phyloP scores from a whole-genome alignment of 257 asterid genomes.

The Fraxinus pennsylvanica region DNA sequence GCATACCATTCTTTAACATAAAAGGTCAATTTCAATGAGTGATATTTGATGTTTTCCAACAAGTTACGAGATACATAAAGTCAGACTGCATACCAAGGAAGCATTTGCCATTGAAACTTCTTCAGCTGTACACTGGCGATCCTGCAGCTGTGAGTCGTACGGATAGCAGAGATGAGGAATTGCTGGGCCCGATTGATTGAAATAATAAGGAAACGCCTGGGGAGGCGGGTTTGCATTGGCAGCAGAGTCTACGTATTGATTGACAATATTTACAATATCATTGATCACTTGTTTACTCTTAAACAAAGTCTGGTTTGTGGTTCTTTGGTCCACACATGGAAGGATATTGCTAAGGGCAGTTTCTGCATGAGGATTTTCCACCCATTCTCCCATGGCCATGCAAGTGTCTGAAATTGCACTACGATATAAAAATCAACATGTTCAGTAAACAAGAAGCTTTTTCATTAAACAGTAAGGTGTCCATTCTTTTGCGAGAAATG shows the following conservation, averaged over 20 bases:
- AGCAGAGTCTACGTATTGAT: constrained; percentile 59
- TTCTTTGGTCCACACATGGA: constrained; percentile 88
- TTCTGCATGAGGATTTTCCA: constrained; percentile 93
- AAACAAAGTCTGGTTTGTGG: constrained; percentile 79
- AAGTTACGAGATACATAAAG: not conserved
- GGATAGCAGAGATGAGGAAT: constrained; percentile 86
- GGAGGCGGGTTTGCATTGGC: constrained; percentile 75
- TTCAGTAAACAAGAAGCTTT: constrained; percentile 1
- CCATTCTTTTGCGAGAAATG: no score
- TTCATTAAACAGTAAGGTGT: not conserved
- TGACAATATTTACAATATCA: constrained; percentile 67
- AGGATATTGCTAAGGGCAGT: constrained; percentile 97
- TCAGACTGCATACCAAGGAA: constrained; percentile 47
- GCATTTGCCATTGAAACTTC: constrained; percentile 78
- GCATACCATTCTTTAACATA: not conserved
- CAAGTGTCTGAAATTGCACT: constrained; percentile 85
- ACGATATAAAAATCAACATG: constrained; percentile 20
- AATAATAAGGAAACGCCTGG: constrained; percentile 42
- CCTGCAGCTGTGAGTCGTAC: constrained; percentile 70
- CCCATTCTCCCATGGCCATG: constrained; percentile 99
- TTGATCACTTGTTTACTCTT: constrained; percentile 83
- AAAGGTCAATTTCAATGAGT: not conserved
- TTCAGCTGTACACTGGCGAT: constrained; percentile 57
- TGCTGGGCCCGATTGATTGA: constrained; percentile 79
- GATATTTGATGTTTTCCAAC: not conserved